phyloP scores from a whole-genome alignment of 192 early-diverging fungal species.

The Umbelopsis sp. region DNA sequence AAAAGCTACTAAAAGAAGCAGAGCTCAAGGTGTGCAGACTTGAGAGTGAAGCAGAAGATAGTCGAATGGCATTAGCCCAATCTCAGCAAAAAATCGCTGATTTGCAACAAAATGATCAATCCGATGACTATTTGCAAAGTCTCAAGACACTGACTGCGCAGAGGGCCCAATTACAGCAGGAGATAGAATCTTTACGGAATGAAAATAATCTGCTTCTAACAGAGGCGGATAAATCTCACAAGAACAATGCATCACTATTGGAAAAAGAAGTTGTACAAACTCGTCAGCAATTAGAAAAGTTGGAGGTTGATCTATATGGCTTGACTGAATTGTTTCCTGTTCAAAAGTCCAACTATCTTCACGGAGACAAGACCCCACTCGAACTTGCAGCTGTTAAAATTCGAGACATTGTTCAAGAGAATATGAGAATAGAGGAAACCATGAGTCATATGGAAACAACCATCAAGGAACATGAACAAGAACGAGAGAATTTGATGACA shows the following conservation, averaged over 20 bases:
- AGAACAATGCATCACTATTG: neutral
- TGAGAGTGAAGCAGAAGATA: slow-evolving; percentile 4
- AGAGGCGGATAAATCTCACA: neutral
- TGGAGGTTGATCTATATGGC: slow-evolving; percentile 9
- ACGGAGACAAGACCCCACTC: neutral
- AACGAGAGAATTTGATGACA: neutral
- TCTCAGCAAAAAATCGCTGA: neutral
- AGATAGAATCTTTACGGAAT: neutral
- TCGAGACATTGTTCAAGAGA: neutral
- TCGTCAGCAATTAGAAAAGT: neutral
- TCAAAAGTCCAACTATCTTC: neutral
- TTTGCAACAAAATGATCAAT: neutral
- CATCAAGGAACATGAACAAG: slow-evolving; percentile 4
- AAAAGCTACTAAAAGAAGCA: slow-evolving; percentile 1
- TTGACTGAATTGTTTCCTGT: slow-evolving; percentile 11
- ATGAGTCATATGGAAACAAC: neutral
- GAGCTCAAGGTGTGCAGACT: neutral
- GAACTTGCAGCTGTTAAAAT: slow-evolving; percentile 11
- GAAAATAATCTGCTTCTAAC: neutral
- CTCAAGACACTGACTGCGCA: neutral
- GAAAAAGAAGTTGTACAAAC: neutral
- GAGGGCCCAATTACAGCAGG: neutral
- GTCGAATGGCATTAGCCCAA: neutral
- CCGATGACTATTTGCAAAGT: neutral
- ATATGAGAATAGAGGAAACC: slow-evolving; percentile 5